These are phyloP conservation scores for Coemansia sp. DNA, from an alignment of 371 early-diverging fungal species.

Conservation along the genomic window DNA sequence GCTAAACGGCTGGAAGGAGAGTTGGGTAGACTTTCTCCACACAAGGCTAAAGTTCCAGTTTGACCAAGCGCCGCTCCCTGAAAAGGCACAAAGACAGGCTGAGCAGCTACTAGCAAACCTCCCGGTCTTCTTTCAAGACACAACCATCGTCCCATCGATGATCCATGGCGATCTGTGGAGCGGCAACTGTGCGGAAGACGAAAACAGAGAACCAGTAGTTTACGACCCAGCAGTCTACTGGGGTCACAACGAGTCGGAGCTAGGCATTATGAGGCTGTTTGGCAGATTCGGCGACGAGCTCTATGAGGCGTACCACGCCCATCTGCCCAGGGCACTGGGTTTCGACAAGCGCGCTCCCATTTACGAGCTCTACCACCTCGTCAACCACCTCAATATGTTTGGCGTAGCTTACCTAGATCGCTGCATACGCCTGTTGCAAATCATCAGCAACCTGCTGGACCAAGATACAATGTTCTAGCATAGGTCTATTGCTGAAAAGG, in stretches of 20 bases:
- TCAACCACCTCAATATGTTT: conserved; percentile 51
- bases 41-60: conserved; percentile 31
- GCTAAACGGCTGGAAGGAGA: conserved; percentile 33
- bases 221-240: conserved; percentile 50
- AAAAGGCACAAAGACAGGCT: not conserved
- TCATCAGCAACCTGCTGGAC: too few species aligned
- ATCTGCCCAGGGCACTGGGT: conserved; percentile 39
- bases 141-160: conserved; percentile 30
- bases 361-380: conserved; percentile 48
- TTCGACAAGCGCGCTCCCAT: conserved; percentile 40
- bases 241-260: conserved; percentile 51
- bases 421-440: conserved; percentile 22
- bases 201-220: conserved; percentile 35
- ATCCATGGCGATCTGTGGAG: conserved; percentile 52
- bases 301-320: conserved; percentile 33
- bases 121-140: conserved; percentile 19
- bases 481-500: too few species aligned
- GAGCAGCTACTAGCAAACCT: conserved; percentile 17
- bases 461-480: not conserved
- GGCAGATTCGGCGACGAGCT: conserved; percentile 38
- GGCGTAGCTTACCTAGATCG: conserved; percentile 31
- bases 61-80: conserved; percentile 12
- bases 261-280: conserved; percentile 53
- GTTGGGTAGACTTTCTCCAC: conserved; percentile 40
- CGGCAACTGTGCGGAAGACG: conserved; percentile 27